These are phyloP conservation scores for Gossypium turneri DNA, from an alignment of 345 rosid species.

Conservation along the genomic window DNA sequence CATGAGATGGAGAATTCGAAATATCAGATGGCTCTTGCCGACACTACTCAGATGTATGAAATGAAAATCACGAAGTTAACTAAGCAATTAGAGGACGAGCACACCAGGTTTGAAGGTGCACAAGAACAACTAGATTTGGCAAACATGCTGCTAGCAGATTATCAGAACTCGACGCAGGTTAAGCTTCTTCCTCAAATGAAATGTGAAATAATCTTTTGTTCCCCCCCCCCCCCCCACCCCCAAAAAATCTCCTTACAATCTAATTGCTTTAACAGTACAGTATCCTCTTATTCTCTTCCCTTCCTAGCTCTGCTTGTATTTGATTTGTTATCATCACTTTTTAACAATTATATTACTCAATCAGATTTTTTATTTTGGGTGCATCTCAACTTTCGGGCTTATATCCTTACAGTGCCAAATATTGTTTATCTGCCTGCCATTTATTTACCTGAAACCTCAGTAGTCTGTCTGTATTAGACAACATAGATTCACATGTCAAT, in stretches of 20 bases:
- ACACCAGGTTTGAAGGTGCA: conserved; percentile 37
- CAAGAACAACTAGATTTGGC: conserved; percentile 49
- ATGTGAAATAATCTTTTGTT: neutral
- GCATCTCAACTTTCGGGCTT: neutral
- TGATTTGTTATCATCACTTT: neutral
- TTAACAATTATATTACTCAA: neutral
- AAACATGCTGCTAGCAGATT: conserved; percentile 45
- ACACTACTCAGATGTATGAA: conserved; percentile 64
- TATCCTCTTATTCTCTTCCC: neutral
- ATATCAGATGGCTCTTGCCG: conserved; percentile 65
- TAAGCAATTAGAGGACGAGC: conserved; percentile 53
- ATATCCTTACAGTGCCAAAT: neutral
- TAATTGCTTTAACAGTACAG: neutral
- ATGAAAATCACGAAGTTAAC: conserved; percentile 53
- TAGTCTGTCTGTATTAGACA: neutral
- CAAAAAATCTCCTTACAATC: no score
- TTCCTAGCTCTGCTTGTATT: neutral
- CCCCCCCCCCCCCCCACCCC: no score
- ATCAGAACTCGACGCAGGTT: conserved; percentile 58
- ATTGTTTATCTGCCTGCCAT: neutral
- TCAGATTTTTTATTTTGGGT: neutral
- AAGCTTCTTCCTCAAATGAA: conserved; percentile 16
- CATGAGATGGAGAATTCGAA: conserved; percentile 48
- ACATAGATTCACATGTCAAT: neutral
- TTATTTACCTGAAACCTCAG: neutral